Evolutionary conservation across 1,139 yeast species (phyloP), one percentile per base, ranked within the genome.

Genomic region (Pichia sp.): DNA sequence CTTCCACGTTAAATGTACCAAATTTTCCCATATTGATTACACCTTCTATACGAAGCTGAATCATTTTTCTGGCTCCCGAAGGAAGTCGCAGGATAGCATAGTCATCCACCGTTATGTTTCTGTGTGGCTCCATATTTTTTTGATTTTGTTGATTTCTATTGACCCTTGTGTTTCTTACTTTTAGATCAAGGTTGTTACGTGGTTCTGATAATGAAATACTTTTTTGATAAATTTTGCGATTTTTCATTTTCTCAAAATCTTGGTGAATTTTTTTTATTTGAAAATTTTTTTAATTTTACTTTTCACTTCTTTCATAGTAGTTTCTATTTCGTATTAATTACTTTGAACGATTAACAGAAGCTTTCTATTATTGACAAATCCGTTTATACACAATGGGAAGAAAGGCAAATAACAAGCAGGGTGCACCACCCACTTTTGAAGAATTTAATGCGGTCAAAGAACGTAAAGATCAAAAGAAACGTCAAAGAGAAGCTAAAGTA

Each of bases 381-480:
- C 17, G 6, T 14, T n/a, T 36, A 36, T 3, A 36, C n/a, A 44
- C 27, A 42, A 67, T 90, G 97, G 97, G 97, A 70, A 86, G 96
- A 81, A 85, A 89, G 77, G 87, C 90, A 58, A 88, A 85, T 75
- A 86, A 87, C 68, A 91, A 88, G 77, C 97, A 91, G 74, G 92
- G 89, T 38, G 87, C 80, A 57, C 97, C 97, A 63, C 97, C 97
- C 46, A 68, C 88, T 12, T 76, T 84, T 61, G 98, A 91, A 48
- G 96, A 91, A 66, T 85, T 91, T 68, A 83, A 84, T 61, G 81
- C 81, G 12, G 75, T 71, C 54, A 84, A 81, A 63, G 79, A 76
- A 48, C 80, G 77, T 55, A 59, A 58, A 51, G 66, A 62, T 52
- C 60, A 60, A 48, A 72, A 66, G 63, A 59, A 59, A 41, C 71